phyloP scores from a whole-genome alignment of 192 early-diverging fungal species.

The Dispira simplex region DNA sequence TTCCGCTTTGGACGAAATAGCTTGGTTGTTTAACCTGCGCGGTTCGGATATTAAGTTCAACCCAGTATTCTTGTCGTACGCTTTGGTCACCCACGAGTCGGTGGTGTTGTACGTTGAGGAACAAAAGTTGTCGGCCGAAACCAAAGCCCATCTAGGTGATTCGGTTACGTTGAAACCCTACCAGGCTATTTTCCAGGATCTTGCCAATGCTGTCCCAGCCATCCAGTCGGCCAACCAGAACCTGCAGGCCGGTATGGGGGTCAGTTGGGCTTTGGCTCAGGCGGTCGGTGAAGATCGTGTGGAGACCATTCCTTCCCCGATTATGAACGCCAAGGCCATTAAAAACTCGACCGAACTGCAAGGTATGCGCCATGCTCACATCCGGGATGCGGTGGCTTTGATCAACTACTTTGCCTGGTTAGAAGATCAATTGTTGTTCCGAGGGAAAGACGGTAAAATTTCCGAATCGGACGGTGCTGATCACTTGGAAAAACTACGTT shows the following conservation, averaged over 20 bases:
- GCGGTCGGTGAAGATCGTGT: conserved; percentile 46
- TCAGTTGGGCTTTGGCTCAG: conserved; percentile 56
- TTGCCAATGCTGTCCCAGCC: conserved; percentile 17
- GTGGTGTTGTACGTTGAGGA: conserved; percentile 68
- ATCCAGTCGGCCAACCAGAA: conserved; percentile 20
- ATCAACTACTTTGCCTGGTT: conserved; percentile 87
- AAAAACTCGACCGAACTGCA: conserved; percentile 84
- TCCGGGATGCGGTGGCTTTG: conserved; percentile 79
- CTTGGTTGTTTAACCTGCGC: conserved; percentile 94
- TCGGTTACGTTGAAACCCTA: conserved; percentile 57
- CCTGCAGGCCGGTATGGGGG: conserved; percentile 44
- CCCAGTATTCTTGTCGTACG: conserved; percentile 92
- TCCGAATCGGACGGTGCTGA: conserved; percentile 79
- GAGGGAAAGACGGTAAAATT: conserved; percentile 36
- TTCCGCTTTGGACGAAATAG: conserved; percentile 87
- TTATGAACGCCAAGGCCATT: conserved; percentile 74
- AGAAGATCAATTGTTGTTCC: conserved; percentile 68
- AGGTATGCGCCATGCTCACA: conserved; percentile 84
- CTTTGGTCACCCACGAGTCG: conserved; percentile 52
- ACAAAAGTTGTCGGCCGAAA: conserved; percentile 44
- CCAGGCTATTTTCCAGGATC: conserved; percentile 56
- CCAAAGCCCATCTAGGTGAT: conserved; percentile 38
- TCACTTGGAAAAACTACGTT: conserved; percentile 63
- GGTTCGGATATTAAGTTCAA: conserved; percentile 94
- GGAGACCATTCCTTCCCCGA: conserved; percentile 41